phyloP scores from a whole-genome alignment of 2,329 filamentous ascomycete species.

The Xylaria sp. region DNA sequence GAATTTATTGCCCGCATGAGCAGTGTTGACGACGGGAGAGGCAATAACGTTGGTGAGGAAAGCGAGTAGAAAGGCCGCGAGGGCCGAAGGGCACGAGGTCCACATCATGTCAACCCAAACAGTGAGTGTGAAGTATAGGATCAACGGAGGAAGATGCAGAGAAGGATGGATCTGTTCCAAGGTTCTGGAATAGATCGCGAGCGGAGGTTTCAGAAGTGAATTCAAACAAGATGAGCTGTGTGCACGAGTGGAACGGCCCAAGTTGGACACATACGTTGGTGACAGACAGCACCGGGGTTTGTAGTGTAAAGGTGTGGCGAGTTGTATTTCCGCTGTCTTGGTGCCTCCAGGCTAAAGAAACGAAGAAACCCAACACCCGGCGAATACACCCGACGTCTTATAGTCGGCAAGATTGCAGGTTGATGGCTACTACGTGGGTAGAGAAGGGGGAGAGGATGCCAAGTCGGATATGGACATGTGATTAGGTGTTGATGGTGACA shows the following conservation, averaged over 20 bases:
- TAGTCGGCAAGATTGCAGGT: no score
- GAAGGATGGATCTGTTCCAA: background rate
- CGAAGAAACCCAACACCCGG: no score
- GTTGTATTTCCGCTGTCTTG: background rate
- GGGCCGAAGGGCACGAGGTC: constrained; percentile 25
- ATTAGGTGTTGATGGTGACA: background rate
- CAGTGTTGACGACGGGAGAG: constrained; percentile 14
- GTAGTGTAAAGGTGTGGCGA: background rate
- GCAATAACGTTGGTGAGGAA: constrained; percentile 27
- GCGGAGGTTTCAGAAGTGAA: background rate
- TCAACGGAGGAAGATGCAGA: background rate
- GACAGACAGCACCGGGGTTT: background rate
- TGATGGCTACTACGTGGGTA: no score
- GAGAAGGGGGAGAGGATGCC: background rate
- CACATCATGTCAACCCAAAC: constrained; percentile 27
- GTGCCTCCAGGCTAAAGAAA: no score
- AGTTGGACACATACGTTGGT: background rate
- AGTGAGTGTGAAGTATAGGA: background rate
- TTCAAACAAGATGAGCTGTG: background rate
- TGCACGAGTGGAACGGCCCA: background rate
- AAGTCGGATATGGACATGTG: background rate
- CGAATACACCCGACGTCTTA: no score
- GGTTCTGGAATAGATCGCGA: background rate
- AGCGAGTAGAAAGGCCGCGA: constrained; percentile 31
- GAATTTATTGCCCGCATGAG: constrained; percentile 29